Conservation (phyloP, 2,329 filamentous ascomycete species). For the Chaetomium globosum region DNA sequence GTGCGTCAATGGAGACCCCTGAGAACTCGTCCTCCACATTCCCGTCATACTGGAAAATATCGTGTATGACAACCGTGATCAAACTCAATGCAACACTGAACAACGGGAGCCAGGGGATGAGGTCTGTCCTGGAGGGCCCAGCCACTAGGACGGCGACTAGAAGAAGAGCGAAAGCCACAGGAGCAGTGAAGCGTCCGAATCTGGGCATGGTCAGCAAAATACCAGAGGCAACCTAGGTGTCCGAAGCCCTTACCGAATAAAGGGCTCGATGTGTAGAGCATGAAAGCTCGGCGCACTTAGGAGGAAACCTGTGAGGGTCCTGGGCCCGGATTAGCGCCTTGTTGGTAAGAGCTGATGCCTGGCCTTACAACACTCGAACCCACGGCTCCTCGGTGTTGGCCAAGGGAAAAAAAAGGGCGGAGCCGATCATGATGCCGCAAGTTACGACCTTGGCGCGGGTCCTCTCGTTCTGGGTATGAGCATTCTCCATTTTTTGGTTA, state of each 20-base stretch:
- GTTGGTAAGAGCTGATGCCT: not conserved
- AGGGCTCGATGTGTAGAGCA: constrained; percentile 28
- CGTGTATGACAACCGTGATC: constrained; percentile 27
- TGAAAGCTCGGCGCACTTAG: constrained; percentile 30
- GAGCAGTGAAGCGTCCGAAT: constrained; percentile 29
- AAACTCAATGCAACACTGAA: constrained; percentile 31
- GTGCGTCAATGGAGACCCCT: constrained; percentile 22
- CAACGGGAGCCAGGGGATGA: constrained; percentile 36
- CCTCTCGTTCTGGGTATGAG: not conserved
- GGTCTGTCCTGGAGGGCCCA: constrained; percentile 25
- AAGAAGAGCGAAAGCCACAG: constrained; percentile 30
- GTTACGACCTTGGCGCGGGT: constrained; percentile 29
- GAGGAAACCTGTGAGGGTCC: constrained; percentile 32
- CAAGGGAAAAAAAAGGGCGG: constrained; percentile 33
- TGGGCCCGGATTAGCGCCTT: constrained; percentile 25
- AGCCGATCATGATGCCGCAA: constrained; percentile 34
- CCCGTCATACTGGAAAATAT: constrained; percentile 12
- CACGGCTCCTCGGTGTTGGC: constrained; percentile 26
- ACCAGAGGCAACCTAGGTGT: not conserved
- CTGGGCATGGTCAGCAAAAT: constrained; percentile 26
- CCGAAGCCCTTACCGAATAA: constrained; percentile 27
- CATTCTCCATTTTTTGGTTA: constrained; percentile 10
- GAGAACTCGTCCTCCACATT: constrained; percentile 21
- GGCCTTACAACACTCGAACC: constrained; percentile 33
- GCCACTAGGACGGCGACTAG: constrained; percentile 29